A percentile compares a stretch with the other conserved stretches of the same genome.
Conservation (phyloP, 768 basidiomycete genomes). For the Chalciporus sphaerocephalus region DNA sequence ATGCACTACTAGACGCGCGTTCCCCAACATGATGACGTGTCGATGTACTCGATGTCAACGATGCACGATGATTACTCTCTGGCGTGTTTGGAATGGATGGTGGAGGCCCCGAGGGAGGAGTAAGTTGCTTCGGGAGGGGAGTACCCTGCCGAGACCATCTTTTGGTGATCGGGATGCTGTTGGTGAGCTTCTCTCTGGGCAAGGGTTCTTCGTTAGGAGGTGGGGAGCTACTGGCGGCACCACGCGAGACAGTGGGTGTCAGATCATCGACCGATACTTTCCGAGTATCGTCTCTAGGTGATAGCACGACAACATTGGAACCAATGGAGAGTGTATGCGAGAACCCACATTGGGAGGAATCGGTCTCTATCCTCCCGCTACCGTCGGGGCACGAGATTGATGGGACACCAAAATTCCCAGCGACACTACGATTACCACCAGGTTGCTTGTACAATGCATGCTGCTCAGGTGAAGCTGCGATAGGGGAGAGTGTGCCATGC, state of each 20-base stretch:
- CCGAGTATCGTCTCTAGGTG: background rate
- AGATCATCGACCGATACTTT: slow-evolving; percentile 4
- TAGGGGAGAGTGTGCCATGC: slow-evolving; percentile 1
- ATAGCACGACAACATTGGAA: background rate
- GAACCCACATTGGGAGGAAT: slow-evolving; percentile 4
- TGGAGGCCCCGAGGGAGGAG: slow-evolving; percentile 58
- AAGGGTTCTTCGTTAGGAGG: background rate
- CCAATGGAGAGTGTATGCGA: slow-evolving; percentile 4
- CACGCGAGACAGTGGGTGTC: background rate
- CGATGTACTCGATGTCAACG: slow-evolving; percentile 24
- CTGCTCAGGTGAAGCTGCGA: slow-evolving; percentile 5
- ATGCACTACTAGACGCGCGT: slow-evolving; percentile 36
- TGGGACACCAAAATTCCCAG: slow-evolving; percentile 28
- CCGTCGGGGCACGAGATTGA: slow-evolving; percentile 7
- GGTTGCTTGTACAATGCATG: slow-evolving; percentile 25
- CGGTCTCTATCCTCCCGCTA: slow-evolving; percentile 8
- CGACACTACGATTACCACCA: slow-evolving; percentile 26
- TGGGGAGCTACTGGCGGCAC: background rate
- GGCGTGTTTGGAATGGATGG: slow-evolving; percentile 41
- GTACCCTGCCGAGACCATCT: slow-evolving; percentile 54
- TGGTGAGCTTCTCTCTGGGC: slow-evolving; percentile 28
- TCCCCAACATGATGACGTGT: slow-evolving; percentile 30
- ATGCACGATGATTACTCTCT: slow-evolving; percentile 21
- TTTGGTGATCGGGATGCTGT: slow-evolving; percentile 29
- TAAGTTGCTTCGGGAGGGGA: slow-evolving; percentile 46